A percentile compares a stretch with the other conserved stretches of the same genome.
Evolutionary conservation across 805 yeast species (phyloP).

Genomic region (Saccharomycopsis sp.): DNA sequence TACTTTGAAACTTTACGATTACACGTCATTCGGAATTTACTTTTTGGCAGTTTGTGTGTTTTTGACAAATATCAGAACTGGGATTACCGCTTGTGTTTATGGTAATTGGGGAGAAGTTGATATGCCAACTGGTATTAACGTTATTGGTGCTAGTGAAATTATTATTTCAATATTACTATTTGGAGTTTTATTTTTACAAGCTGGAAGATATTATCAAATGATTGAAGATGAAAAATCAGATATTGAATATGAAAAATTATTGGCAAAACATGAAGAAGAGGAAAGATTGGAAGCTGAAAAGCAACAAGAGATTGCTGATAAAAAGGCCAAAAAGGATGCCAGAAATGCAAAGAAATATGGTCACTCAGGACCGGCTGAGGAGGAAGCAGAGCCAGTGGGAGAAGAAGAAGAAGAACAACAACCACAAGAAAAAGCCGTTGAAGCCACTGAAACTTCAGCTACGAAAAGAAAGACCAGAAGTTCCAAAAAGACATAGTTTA

Average conservation of each 20-base stretch:
- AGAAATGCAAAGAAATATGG: conserved; percentile 20
- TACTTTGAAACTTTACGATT: conserved; percentile 82
- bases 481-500: conserved; percentile 8
- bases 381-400: background rate
- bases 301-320: conserved; percentile 10
- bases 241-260: conserved; percentile 2
- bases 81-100: conserved; percentile 57
- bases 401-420: too few relatives aligned
- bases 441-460: conserved; percentile 2
- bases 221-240: conserved; percentile 16
- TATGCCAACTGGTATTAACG: conserved; percentile 77
- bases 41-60: conserved; percentile 73
- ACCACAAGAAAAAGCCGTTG: conserved; percentile 1
- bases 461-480: background rate
- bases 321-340: conserved; percentile 12
- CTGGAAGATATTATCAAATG: conserved; percentile 65
- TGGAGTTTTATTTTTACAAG: conserved; percentile 82
- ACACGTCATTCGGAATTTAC: conserved; percentile 70
- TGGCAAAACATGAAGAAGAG: conserved; percentile 10
- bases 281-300: conserved; percentile 9
- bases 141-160: conserved; percentile 82
- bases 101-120: conserved; percentile 95
- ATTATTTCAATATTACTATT: conserved; percentile 63
- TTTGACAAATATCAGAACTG: conserved; percentile 78
- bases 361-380: conserved; percentile 3